These are phyloP conservation scores for Anethum foeniculum DNA, from an alignment of 140 eudicot species.

Conservation along the genomic window DNA sequence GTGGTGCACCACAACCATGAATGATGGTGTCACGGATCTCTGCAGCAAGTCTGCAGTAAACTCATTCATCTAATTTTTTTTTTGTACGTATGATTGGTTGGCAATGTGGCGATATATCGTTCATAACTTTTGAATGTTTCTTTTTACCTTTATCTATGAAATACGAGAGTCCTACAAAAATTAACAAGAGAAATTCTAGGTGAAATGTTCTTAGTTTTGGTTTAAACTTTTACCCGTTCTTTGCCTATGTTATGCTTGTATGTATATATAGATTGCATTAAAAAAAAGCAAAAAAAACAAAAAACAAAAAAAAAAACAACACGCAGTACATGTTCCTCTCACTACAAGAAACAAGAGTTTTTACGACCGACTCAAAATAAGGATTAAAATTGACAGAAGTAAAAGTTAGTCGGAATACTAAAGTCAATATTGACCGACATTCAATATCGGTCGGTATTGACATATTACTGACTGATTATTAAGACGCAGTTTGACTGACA, in stretches of 20 bases:
- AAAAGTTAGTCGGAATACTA: too few species aligned
- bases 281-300: too few species aligned
- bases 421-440: too few species aligned
- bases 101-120: background rate
- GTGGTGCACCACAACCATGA: conserved; percentile 17
- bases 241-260: background rate
- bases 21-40: conserved; percentile 14
- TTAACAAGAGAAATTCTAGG: background rate
- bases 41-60: background rate
- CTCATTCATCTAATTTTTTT: background rate
- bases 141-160: background rate
- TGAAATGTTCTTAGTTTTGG: background rate
- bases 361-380: too few species aligned
- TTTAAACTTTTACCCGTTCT: background rate
- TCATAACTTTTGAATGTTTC: background rate
- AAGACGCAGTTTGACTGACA: too few species aligned
- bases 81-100: background rate
- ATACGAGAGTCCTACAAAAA: background rate
- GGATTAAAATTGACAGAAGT: too few species aligned
- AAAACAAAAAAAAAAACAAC: too few species aligned
- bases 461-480: too few species aligned
- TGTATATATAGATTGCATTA: background rate
- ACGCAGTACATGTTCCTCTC: too few species aligned
- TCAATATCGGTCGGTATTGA: too few species aligned
- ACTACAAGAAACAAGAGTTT: too few species aligned